These are phyloP conservation scores for Calonectria naviculata DNA, from an alignment of 2,329 filamentous ascomycete species.

Conservation along the genomic window DNA sequence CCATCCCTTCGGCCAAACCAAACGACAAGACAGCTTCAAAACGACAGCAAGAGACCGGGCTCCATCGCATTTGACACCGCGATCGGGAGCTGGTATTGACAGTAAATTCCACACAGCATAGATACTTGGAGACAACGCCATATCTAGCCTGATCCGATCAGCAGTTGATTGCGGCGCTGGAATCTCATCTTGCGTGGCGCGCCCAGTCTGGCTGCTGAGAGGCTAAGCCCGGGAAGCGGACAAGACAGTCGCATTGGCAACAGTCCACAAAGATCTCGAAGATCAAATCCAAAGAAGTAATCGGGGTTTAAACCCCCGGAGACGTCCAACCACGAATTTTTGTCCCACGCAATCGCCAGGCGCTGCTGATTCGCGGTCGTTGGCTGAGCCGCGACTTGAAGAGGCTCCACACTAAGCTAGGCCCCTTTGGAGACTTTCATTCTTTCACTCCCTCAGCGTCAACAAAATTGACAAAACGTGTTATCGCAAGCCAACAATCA, in stretches of 20 bases:
- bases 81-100: not conserved
- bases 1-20: conserved; percentile 5
- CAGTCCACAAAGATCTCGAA: not conserved
- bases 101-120: not conserved
- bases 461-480: not conserved
- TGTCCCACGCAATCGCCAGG: not conserved
- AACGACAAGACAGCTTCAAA: conserved; percentile 1
- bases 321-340: not conserved
- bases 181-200: conserved; percentile 6
- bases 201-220: not conserved
- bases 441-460: not conserved
- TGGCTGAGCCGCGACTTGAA: not conserved
- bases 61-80: not conserved
- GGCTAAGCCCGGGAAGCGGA: not conserved
- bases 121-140: not conserved
- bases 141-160: not conserved
- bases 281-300: not conserved
- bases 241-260: not conserved
- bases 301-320: not conserved
- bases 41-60: not conserved
- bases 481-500: not conserved
- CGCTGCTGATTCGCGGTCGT: conserved; percentile 3
- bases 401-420: conserved; percentile 10
- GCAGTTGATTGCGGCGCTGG: not conserved
- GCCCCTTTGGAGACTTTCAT: not conserved